A percentile compares a stretch with the other conserved stretches of the same genome.
Conservation (phyloP, 495 filamentous ascomycete genomes). For the Penicillium canariense region DNA sequence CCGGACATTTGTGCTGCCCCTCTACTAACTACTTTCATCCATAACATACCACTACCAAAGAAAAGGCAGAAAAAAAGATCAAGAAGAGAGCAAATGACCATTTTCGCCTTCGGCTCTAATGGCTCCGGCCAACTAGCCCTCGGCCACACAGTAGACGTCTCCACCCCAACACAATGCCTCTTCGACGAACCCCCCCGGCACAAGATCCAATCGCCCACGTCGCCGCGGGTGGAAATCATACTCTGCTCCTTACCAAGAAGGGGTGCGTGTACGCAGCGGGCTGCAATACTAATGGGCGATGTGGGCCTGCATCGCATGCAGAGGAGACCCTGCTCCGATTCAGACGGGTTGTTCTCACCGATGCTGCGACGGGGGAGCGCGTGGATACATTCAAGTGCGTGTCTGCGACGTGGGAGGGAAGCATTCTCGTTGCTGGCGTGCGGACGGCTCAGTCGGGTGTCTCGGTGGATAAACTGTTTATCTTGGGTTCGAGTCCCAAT, state of each 20-base stretch:
- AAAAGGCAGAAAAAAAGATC: neutral
- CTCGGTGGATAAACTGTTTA: constrained; percentile 48
- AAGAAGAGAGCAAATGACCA: constrained; percentile 30
- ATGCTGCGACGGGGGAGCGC: constrained; percentile 2
- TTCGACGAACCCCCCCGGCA: constrained; percentile 31
- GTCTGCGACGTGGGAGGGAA: constrained; percentile 77
- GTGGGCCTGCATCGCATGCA: constrained; percentile 17
- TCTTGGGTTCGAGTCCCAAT: constrained; percentile 61
- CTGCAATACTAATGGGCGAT: constrained; percentile 50
- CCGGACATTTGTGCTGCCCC: neutral
- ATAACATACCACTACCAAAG: neutral
- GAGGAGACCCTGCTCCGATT: constrained; percentile 23
- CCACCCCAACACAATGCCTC: constrained; percentile 59
- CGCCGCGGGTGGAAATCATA: constrained; percentile 84
- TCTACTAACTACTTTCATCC: neutral
- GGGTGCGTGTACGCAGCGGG: constrained; percentile 65
- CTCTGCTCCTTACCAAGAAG: constrained; percentile 59
- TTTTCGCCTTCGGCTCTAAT: constrained; percentile 91
- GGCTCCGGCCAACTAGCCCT: constrained; percentile 84
- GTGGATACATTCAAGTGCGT: constrained; percentile 32
- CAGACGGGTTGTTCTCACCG: constrained; percentile 23
- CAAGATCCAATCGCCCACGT: constrained; percentile 41
- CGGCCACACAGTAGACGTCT: constrained; percentile 70
- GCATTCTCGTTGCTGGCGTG: constrained; percentile 48
- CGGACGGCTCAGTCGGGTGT: constrained; percentile 7